Evolutionary conservation across 2,329 filamentous ascomycete genomes (phyloP).

Genomic region (Coniochaeta prunicola): DNA sequence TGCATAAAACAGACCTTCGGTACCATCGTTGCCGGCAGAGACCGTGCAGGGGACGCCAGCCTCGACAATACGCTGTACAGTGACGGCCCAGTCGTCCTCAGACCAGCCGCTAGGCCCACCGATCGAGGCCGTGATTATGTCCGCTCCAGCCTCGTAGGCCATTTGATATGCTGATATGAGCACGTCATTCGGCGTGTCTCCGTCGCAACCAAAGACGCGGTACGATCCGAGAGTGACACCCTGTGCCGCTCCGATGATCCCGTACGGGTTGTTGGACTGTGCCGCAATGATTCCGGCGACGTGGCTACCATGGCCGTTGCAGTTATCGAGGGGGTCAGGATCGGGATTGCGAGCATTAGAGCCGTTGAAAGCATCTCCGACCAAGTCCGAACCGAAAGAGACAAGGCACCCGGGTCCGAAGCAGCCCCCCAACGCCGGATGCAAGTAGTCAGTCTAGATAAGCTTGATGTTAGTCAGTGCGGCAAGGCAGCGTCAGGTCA

Average conservation of each 20-base stretch:
- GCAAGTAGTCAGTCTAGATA: constrained; percentile 49
- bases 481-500: no score
- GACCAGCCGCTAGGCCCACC: constrained; percentile 45
- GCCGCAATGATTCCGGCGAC: constrained; percentile 57
- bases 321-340: constrained; percentile 45
- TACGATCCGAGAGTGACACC: constrained; percentile 49
- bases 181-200: constrained; percentile 44
- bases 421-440: constrained; percentile 57
- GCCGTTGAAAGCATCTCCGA: constrained; percentile 44
- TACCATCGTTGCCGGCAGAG: constrained; percentile 45
- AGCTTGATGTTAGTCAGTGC: constrained; percentile 9
- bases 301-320: constrained; percentile 53
- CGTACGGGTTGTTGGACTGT: constrained; percentile 42
- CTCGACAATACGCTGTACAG: constrained; percentile 44
- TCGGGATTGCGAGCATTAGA: constrained; percentile 34
- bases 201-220: constrained; percentile 49
- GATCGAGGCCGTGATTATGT: constrained; percentile 50
- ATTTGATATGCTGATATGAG: constrained; percentile 52
- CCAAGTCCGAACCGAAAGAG: constrained; percentile 47
- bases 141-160: constrained; percentile 52
- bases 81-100: constrained; percentile 41
- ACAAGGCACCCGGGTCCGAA: constrained; percentile 55
- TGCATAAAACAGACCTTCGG: constrained; percentile 39
- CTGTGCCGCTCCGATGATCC: constrained; percentile 51
- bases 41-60: constrained; percentile 45